These are phyloP conservation scores for Solanum hybrid DNA, from an alignment of 305 asterid genomes.

Conservation along the genomic window DNA sequence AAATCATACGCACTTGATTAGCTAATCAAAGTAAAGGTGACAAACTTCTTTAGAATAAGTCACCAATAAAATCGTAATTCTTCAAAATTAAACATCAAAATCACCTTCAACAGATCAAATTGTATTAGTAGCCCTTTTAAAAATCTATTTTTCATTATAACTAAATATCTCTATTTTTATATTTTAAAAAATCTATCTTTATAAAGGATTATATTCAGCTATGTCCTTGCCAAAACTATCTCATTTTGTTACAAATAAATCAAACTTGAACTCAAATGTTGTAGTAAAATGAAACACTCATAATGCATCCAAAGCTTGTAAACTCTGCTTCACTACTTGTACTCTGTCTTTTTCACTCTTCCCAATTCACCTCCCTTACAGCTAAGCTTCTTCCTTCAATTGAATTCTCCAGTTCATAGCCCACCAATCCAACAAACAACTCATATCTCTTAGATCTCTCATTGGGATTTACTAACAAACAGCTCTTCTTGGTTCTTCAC, in stretches of 20 bases:
- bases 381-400: slow-evolving; percentile 24
- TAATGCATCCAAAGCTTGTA: not conserved
- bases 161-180: too few species aligned
- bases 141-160: not conserved
- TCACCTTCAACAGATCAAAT: not conserved
- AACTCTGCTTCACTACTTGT: not conserved
- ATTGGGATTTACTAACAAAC: slow-evolving; percentile 20
- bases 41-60: not conserved
- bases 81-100: not conserved
- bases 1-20: not conserved
- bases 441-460: slow-evolving; percentile 15
- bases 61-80: not conserved
- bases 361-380: slow-evolving; percentile 8
- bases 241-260: not conserved
- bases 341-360: slow-evolving; percentile 14
- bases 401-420: slow-evolving; percentile 23
- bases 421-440: slow-evolving; percentile 8
- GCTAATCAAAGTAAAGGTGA: not conserved
- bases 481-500: not conserved
- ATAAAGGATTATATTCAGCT: not conserved
- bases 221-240: not conserved
- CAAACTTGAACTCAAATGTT: not conserved
- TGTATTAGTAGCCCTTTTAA: not conserved
- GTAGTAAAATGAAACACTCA: not conserved
- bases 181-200: not conserved